Evolutionary conservation across 2,329 filamentous ascomycete species (phyloP).

Genomic region (Epichloe typhina): DNA sequence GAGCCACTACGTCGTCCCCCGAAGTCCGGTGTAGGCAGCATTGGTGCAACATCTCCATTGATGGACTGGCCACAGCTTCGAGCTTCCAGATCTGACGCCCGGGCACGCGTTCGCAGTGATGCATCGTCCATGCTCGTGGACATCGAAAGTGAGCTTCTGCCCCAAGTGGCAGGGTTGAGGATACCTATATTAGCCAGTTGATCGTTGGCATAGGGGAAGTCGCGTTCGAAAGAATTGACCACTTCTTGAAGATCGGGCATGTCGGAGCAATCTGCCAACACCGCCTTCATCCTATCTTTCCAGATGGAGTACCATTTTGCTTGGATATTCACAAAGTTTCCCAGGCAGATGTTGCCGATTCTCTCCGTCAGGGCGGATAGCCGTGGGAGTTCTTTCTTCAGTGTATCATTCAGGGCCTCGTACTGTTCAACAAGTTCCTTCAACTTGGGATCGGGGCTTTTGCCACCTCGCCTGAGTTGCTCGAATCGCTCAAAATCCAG

Average conservation of each 20-base stretch:
- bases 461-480: constrained; percentile 63
- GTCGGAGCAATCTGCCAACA: constrained; percentile 51
- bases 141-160: constrained; percentile 43
- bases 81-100: constrained; percentile 35
- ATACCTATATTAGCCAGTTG: constrained; percentile 60
- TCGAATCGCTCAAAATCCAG: constrained; percentile 77
- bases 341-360: constrained; percentile 70
- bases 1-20: constrained; percentile 53
- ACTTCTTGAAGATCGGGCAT: constrained; percentile 61
- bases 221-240: constrained; percentile 61
- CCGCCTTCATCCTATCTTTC: constrained; percentile 66
- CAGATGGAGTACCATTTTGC: constrained; percentile 70
- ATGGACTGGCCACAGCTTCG: constrained; percentile 47
- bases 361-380: constrained; percentile 71
- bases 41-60: constrained; percentile 49
- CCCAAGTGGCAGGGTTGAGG: constrained; percentile 59
- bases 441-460: constrained; percentile 78
- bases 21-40: constrained; percentile 53
- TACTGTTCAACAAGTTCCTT: constrained; percentile 79
- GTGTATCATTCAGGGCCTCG: constrained; percentile 76
- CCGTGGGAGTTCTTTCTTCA: constrained; percentile 83
- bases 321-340: constrained; percentile 76
- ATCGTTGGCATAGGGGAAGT: constrained; percentile 63
- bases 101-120: constrained; percentile 33
- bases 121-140: constrained; percentile 41